Base-by-base conservation (phyloP, 2,329 filamentous ascomycete genomes). In the Emergomyces orientalis region DNA sequence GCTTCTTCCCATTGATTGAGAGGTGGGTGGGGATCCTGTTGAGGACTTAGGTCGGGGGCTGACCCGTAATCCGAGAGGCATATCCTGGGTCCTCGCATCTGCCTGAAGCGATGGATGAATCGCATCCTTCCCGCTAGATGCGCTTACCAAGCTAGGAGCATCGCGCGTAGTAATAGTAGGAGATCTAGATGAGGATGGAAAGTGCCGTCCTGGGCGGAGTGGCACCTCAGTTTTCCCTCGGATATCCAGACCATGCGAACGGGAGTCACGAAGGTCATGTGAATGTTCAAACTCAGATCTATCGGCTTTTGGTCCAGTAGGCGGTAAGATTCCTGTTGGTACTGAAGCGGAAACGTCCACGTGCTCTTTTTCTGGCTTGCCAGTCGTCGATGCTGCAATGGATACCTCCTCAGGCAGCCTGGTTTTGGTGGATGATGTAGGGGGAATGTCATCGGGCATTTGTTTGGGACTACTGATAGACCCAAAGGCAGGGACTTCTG, bases 281-380 rank as follows among this genome's bases (percentile, higher is more conserved):
- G 66, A 59, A 27, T 67, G 67, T 45, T 69, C 67, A 13, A 66
- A 49, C 13, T 73, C 69, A 22, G 62, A 66, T 27, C 78, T 71
- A n/a, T 75, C 74, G 11, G 77, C 77, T 64, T 78, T 78, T 9
- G 78, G 78, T 13, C 74, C 76, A 9, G 77, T 79, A 13, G 77
- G 77, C 14, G 77, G 75, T 37, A 76, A 74, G 45, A 74, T 71
- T 1, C 67, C 64, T 3, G 68, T 66, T 19, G 66, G n/a, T 34
- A 56, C 57, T 17, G 67, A 57, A 17, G 59, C 41, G 14, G 67
- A 56, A 17, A 60, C 41, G 27, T 72, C 70, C 62, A 59, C 58
- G 1, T 66, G 69, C 34, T 72, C 67, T 62, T 71, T 72, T 45
- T 73, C 70, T 11, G 62, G 4, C 19, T 59, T 59, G 11, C n/a